Evolutionary conservation across 345 rosid genomes (phyloP), one percentile per base, ranked within the genome.

Genomic region (Clarkia xantiana): DNA sequence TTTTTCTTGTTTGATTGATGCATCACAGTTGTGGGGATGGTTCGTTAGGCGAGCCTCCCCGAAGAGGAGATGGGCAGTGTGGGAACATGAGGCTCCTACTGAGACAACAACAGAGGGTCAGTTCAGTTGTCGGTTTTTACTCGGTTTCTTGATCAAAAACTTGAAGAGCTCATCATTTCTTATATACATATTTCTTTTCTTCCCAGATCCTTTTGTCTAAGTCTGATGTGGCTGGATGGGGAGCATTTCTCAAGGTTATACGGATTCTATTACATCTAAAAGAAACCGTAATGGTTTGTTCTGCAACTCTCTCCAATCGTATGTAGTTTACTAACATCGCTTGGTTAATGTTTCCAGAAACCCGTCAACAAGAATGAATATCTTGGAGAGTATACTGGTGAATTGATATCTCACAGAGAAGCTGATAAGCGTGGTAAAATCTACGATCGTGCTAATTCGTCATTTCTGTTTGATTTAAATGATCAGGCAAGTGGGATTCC

Each of bases 341-440:
- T 45, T 44, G 40, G 49, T 3, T 36, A 36, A 40, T 66, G 59
- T 51, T 59, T 56, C 67, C 82, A 91, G 98, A 91, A 91, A 61
- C 65, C 96, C 11, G 98, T 91, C 56, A 86, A 69, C 71, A 91
- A 82, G 57, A 86, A 91, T 60, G 98, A 91, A 56, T 91, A 86
- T 67, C 93, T 91, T 44, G 96, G 98, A 71, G 98, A 91, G 61
- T 91, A 91, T 59, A 91, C 98, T 36, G 98, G 98, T 13, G 98
- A 91, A 57, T 62, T 91, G 71, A 86, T 91, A 61, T 84, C 96
- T 59, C 98, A 91, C 53, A 75, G 68, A 34, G 98, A 91, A 62
- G 98, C 98, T 8, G 98, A 91, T 62, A 91, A 91, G 71, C 94
- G 98, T 42, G 96, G 98, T 56, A 91, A 91, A 66, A 91, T 91